These are phyloP conservation scores for Neurospora sp. DNA, from an alignment of 495 filamentous ascomycete genomes.

Conservation along the genomic window DNA sequence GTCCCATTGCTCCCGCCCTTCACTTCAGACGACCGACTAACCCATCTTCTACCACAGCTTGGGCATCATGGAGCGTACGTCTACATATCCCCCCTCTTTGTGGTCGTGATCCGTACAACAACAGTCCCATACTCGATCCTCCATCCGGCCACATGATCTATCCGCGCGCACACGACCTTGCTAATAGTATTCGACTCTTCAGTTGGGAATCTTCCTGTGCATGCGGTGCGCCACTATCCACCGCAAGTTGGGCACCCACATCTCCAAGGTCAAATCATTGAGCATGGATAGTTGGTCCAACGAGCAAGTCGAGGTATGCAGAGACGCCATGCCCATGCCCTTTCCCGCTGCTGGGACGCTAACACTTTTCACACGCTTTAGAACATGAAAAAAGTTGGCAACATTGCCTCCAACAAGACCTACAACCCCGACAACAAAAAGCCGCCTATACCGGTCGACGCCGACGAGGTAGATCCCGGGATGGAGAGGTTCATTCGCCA, in stretches of 20 bases:
- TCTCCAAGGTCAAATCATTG: constrained; percentile 96
- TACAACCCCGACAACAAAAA: constrained; percentile 80
- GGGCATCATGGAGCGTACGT: constrained; percentile 98
- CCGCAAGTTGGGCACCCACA: constrained; percentile 93
- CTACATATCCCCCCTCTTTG: not conserved
- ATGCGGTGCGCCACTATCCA: constrained; percentile 95
- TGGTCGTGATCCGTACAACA: not conserved
- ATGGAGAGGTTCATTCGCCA: constrained; percentile 92
- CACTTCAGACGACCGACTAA: constrained; percentile 7
- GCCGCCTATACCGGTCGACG: constrained; percentile 73
- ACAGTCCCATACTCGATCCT: not conserved
- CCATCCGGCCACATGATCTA: not conserved
- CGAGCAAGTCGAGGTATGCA: constrained; percentile 86
- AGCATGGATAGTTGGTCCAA: constrained; percentile 95
- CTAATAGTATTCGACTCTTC: constrained; percentile 6
- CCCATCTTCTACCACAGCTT: constrained; percentile 48
- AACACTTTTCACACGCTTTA: constrained; percentile 29
- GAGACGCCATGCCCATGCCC: not conserved
- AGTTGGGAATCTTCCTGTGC: constrained; percentile 94
- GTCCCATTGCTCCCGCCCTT: not conserved
- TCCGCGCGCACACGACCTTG: not conserved
- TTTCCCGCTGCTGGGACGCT: not conserved
- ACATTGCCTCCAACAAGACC: constrained; percentile 69
- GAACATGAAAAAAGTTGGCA: constrained; percentile 90
- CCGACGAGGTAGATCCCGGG: constrained; percentile 80